These are phyloP conservation scores for Suhomyces sp. DNA, from an alignment of 805 yeast species.

Conservation along the genomic window DNA sequence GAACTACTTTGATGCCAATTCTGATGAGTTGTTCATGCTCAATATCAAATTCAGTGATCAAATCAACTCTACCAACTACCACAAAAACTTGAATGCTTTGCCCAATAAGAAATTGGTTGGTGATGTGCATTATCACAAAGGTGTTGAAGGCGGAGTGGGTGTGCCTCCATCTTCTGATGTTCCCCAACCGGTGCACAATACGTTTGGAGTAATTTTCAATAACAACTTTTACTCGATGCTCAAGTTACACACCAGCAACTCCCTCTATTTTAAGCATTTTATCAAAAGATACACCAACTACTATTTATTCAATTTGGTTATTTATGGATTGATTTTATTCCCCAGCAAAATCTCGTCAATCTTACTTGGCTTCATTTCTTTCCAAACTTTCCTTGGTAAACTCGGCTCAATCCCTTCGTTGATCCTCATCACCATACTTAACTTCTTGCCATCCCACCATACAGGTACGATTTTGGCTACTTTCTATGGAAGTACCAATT, in stretches of 20 bases:
- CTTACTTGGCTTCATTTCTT: constrained; percentile 42
- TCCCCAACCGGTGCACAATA: neutral
- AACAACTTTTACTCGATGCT: neutral
- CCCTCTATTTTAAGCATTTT: constrained; percentile 19
- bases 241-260: constrained; percentile 6
- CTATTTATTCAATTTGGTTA: constrained; percentile 24
- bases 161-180: neutral
- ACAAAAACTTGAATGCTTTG: constrained; percentile 5
- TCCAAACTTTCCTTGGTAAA: constrained; percentile 41
- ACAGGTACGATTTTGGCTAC: constrained; percentile 38
- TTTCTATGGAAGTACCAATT: constrained; percentile 46
- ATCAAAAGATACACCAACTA: constrained; percentile 15
- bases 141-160: neutral
- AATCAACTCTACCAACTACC: constrained; percentile 8
- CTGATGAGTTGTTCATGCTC: constrained; percentile 18
- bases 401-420: constrained; percentile 48
- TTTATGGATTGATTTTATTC: constrained; percentile 23
- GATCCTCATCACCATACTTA: constrained; percentile 32
- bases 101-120: constrained; percentile 6
- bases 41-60: constrained; percentile 18
- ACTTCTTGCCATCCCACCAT: constrained; percentile 33
- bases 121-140: neutral
- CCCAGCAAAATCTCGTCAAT: constrained; percentile 33
- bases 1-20: constrained; percentile 13
- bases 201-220: neutral